Percentiles rank a stretch among this genome's conserved stretches.
Evolutionary conservation across 2,329 filamentous ascomycete species (phyloP).

Genomic region (Ascochyta rabiei): DNA sequence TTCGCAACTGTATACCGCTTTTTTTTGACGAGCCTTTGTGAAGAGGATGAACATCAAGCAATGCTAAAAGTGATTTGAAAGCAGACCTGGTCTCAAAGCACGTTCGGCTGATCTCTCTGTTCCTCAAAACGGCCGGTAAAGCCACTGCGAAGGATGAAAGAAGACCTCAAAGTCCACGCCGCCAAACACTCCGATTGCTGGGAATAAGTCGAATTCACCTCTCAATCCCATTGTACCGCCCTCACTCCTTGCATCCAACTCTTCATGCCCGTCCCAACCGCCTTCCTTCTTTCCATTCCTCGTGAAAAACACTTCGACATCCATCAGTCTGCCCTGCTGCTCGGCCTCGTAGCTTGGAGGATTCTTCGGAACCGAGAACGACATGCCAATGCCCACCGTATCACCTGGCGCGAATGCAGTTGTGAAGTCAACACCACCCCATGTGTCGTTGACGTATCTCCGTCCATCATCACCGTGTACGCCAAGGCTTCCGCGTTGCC

Average conservation of each 20-base stretch:
- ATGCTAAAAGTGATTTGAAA: no score
- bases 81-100: no score
- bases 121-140: constrained; percentile 48
- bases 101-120: no score
- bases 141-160: constrained; percentile 65
- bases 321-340: constrained; percentile 43
- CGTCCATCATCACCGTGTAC: constrained; percentile 84
- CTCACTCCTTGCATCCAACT: constrained; percentile 69
- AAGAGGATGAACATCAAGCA: no score
- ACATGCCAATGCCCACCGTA: constrained; percentile 75
- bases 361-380: constrained; percentile 54
- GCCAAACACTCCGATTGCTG: constrained; percentile 73
- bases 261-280: constrained; percentile 76
- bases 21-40: no score
- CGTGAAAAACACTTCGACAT: constrained; percentile 72
- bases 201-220: constrained; percentile 73
- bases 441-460: constrained; percentile 75
- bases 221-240: constrained; percentile 69
- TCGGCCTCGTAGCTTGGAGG: constrained; percentile 42
- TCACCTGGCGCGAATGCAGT: constrained; percentile 67
- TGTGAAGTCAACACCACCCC: constrained; percentile 74
- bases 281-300: constrained; percentile 65
- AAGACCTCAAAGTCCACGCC: constrained; percentile 71
- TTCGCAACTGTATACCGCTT: no score
- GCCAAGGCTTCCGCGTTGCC: constrained; percentile 76